A percentile compares a stretch with the other conserved stretches of the same genome.
These are phyloP conservation scores for Cutaneotrichosporon mucoides DNA, from an alignment of 1,284 basidiomycete species.

Conservation along the genomic window DNA sequence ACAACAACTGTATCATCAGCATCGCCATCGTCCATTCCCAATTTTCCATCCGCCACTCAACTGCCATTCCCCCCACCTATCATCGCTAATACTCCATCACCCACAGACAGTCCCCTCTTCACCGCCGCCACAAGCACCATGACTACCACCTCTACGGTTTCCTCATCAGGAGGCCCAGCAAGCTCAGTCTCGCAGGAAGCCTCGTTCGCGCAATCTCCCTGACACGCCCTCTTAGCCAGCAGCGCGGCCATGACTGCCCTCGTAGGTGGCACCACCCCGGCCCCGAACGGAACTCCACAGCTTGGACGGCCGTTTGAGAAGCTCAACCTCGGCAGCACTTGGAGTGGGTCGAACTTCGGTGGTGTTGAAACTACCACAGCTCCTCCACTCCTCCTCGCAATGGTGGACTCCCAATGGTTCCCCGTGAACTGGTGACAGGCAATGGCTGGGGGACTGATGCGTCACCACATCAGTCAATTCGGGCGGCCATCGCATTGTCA, in stretches of 20 bases:
- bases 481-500: not conserved
- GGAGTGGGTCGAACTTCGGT: conserved; percentile 35
- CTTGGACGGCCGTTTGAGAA: conserved; percentile 47
- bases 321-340: conserved; percentile 42
- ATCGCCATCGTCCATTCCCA: not conserved
- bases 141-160: not conserved
- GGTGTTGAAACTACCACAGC: too few relatives aligned
- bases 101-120: not conserved
- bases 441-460: not conserved
- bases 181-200: not conserved
- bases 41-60: not conserved
- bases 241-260: conserved; percentile 49
- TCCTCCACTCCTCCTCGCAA: too few relatives aligned
- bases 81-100: not conserved
- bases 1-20: not conserved
- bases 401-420: too few relatives aligned
- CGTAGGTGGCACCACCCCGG: conserved; percentile 29
- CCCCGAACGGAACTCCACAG: conserved; percentile 35
- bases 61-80: not conserved
- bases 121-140: too few relatives aligned
- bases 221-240: conserved; percentile 41
- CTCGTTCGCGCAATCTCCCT: conserved; percentile 31
- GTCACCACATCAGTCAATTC: too few relatives aligned
- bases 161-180: not conserved
- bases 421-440: too few relatives aligned